Percentiles rank a stretch among this genome's conserved stretches.
Evolutionary conservation across 78 protist genomes (phyloP).

Genomic region (Isochrysis galbana): DNA sequence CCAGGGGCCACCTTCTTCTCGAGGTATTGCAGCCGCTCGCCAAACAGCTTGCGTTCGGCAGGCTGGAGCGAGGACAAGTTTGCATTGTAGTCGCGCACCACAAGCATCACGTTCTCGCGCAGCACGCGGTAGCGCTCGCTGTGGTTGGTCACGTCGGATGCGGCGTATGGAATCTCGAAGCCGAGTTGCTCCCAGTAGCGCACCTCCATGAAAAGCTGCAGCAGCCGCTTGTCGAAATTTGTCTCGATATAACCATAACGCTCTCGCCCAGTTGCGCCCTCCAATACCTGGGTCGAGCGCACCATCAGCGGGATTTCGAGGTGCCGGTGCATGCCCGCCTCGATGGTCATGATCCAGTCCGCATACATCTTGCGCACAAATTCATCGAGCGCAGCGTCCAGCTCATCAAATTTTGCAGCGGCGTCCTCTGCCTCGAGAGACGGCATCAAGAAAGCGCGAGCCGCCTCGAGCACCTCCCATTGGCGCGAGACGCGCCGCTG

Average conservation of each 20-base stretch:
- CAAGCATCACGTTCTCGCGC: slow-evolving; percentile 53
- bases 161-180: slow-evolving; percentile 65
- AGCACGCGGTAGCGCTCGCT: slow-evolving; percentile 68
- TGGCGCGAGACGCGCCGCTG: slow-evolving; percentile 29
- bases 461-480: background rate
- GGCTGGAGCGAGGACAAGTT: slow-evolving; percentile 37
- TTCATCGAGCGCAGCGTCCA: slow-evolving; percentile 40
- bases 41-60: slow-evolving; percentile 55
- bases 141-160: slow-evolving; percentile 81
- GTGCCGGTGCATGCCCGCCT: background rate
- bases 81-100: slow-evolving; percentile 44
- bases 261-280: background rate
- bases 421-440: slow-evolving; percentile 29
- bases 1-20: slow-evolving; percentile 57
- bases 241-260: slow-evolving; percentile 29
- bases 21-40: slow-evolving; percentile 30
- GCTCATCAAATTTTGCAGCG: background rate
- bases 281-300: background rate
- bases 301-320: slow-evolving; percentile 23
- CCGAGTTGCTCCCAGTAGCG: slow-evolving; percentile 76
- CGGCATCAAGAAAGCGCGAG: background rate
- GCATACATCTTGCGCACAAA: slow-evolving; percentile 42
- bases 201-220: slow-evolving; percentile 72
- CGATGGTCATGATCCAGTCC: slow-evolving; percentile 58
- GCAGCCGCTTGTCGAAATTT: slow-evolving; percentile 66